Conservation (phyloP, 1,284 basidiomycete genomes). For the Anthracocystis setariae region DNA sequence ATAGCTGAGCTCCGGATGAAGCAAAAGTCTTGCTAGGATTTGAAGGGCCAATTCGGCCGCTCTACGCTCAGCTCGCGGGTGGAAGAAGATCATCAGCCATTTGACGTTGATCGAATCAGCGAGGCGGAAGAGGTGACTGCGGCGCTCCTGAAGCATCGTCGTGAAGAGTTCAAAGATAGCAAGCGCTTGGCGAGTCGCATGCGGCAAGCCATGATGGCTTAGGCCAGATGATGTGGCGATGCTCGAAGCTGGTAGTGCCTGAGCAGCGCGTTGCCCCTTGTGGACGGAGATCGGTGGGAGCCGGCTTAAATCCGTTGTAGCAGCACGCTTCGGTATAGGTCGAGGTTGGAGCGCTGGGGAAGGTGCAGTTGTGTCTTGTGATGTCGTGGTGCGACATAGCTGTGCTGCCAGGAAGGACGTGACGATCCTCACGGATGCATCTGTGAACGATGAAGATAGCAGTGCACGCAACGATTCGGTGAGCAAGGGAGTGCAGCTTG, state of each 20-base stretch:
- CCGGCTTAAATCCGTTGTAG: conserved; percentile 5
- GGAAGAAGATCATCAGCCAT: conserved; percentile 60
- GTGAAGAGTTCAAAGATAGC: conserved; percentile 48
- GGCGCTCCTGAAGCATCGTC: conserved; percentile 41
- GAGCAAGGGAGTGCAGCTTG: conserved; percentile 5
- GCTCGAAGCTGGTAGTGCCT: not conserved
- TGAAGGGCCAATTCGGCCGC: conserved; percentile 42
- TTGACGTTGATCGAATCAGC: conserved; percentile 49
- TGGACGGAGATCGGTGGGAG: no score
- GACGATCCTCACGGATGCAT: conserved; percentile 82
- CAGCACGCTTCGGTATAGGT: conserved; percentile 15
- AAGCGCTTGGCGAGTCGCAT: conserved; percentile 16
- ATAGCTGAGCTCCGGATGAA: conserved; percentile 21
- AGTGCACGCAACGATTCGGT: conserved; percentile 31
- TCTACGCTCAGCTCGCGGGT: conserved; percentile 46
- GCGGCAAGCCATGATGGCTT: not conserved
- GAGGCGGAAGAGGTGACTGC: conserved; percentile 36
- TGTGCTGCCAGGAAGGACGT: conserved; percentile 86
- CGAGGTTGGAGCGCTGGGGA: not conserved
- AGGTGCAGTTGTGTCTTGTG: conserved; percentile 58
- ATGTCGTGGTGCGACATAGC: conserved; percentile 71
- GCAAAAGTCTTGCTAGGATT: conserved; percentile 46
- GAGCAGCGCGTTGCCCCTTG: not conserved
- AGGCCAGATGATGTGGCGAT: not conserved
- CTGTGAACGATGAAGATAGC: conserved; percentile 74